These are phyloP conservation scores for Metschnikowia bowlesiae DNA, from an alignment of 805 yeast genomes.

Conservation along the genomic window DNA sequence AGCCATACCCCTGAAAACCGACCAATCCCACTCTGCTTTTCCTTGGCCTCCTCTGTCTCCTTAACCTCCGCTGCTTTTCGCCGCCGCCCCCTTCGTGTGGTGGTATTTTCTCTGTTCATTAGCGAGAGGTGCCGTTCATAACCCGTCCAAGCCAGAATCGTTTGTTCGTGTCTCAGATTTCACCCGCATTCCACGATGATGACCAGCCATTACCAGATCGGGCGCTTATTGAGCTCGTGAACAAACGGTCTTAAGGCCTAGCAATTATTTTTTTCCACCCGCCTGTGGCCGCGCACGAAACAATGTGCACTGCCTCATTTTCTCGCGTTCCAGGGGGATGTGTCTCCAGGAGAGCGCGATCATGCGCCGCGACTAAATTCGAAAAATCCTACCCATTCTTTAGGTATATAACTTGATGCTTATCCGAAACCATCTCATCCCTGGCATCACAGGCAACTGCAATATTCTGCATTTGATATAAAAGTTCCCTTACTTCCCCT, in stretches of 20 bases:
- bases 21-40: too few relatives aligned
- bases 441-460: neutral
- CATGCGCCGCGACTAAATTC: constrained; percentile 3
- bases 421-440: neutral
- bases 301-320: constrained; percentile 1
- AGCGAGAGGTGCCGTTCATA: neutral
- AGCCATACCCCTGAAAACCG: too few relatives aligned
- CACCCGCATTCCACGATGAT: neutral
- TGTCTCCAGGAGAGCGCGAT: neutral
- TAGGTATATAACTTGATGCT: neutral
- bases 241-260: neutral
- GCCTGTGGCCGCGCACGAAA: neutral
- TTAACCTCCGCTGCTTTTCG: too few relatives aligned
- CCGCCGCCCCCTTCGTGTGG: too few relatives aligned
- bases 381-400: neutral
- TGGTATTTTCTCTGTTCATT: neutral
- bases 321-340: constrained; percentile 3
- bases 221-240: neutral
- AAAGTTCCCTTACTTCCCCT: neutral
- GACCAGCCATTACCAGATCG: neutral
- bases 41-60: too few relatives aligned
- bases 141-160: neutral
- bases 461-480: neutral
- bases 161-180: neutral
- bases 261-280: neutral